Conservation (phyloP, 2,329 filamentous ascomycete species). For the Zymoseptoria passerinii region DNA sequence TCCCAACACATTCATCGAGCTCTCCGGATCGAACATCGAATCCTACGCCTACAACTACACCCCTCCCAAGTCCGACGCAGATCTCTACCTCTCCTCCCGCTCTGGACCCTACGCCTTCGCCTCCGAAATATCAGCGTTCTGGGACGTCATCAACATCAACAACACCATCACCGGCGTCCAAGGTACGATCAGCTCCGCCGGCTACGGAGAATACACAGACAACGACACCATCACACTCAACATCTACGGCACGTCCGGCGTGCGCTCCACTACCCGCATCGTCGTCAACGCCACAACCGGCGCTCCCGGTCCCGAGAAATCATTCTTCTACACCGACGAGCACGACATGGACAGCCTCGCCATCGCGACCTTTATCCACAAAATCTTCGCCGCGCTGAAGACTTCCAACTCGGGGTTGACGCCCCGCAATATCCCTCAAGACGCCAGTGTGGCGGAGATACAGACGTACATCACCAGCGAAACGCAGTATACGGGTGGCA, state of each 20-base stretch:
- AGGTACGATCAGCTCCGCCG: slow-evolving; percentile 45
- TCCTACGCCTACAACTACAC: slow-evolving; percentile 44
- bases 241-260: slow-evolving; percentile 49
- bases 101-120: slow-evolving; percentile 48
- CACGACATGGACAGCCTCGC: slow-evolving; percentile 37
- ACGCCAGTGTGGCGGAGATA: slow-evolving; percentile 42
- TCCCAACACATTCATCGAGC: slow-evolving; percentile 35
- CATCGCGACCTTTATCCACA: slow-evolving; percentile 44
- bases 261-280: slow-evolving; percentile 43
- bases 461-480: slow-evolving; percentile 42
- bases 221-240: slow-evolving; percentile 48
- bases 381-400: slow-evolving; percentile 43
- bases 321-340: slow-evolving; percentile 43
- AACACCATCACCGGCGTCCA: slow-evolving; percentile 41
- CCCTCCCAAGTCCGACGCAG: slow-evolving; percentile 36
- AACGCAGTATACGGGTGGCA: slow-evolving; percentile 39
- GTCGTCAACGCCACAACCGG: slow-evolving; percentile 48
- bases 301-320: slow-evolving; percentile 45
- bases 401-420: slow-evolving; percentile 31
- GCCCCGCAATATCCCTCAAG: slow-evolving; percentile 42
- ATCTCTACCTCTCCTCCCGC: slow-evolving; percentile 41
- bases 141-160: slow-evolving; percentile 46
- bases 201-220: slow-evolving; percentile 42
- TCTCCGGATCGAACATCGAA: slow-evolving; percentile 46
- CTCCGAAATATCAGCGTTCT: slow-evolving; percentile 47